Percentiles rank a stretch among this genome's conserved stretches.
Conservation (phyloP, 345 rosid species). For the Eucalyptus globulus region DNA sequence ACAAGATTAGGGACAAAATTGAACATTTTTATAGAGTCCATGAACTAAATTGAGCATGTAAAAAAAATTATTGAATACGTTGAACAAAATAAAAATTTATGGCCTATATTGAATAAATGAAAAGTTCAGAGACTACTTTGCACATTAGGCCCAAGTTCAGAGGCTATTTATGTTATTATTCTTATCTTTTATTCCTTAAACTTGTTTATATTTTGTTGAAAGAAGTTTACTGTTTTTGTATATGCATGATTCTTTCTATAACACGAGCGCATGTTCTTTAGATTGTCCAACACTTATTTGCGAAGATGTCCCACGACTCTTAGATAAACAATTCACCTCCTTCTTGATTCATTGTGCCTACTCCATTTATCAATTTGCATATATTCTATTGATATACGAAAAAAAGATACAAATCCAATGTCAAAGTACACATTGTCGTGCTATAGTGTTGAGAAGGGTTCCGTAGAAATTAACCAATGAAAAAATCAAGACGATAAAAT, state of each 20-base stretch:
- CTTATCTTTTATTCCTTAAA: too few relatives aligned
- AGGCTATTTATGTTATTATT: too few relatives aligned
- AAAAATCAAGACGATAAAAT: too few relatives aligned
- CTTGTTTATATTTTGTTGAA: too few relatives aligned
- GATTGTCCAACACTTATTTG: neutral
- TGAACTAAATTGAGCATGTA: too few relatives aligned
- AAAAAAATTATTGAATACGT: accelerated
- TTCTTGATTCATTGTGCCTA: neutral
- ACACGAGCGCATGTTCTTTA: neutral
- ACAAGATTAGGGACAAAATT: too few relatives aligned
- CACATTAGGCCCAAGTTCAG: accelerated
- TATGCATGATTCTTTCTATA: neutral
- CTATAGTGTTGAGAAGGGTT: too few relatives aligned
- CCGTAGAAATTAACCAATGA: too few relatives aligned
- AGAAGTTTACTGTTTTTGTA: too few relatives aligned
- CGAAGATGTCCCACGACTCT: neutral
- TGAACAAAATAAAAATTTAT: accelerated
- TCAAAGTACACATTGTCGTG: too few relatives aligned
- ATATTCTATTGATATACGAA: neutral
- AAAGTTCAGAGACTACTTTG: accelerated
- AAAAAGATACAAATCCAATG: too few relatives aligned
- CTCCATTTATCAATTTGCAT: neutral
- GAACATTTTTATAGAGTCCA: too few relatives aligned
- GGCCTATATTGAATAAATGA: accelerated
- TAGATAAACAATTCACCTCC: neutral